These are phyloP conservation scores for Stenocarpella maydis DNA, from an alignment of 2,329 filamentous ascomycete species.

Conservation along the genomic window DNA sequence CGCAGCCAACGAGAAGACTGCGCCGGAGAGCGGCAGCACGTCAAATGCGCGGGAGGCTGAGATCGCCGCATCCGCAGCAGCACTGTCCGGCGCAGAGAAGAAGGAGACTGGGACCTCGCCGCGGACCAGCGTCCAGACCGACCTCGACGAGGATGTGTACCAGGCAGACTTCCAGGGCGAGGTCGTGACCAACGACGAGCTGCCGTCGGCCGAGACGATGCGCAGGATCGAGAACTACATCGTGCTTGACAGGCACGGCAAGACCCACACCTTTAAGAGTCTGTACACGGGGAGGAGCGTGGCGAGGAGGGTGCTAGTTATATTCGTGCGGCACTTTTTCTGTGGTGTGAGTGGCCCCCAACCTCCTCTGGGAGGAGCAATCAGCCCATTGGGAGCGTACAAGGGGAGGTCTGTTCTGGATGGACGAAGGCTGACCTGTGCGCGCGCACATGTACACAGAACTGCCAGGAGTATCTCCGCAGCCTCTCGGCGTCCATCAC, in stretches of 20 bases:
- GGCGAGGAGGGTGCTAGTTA: slow-evolving; percentile 67
- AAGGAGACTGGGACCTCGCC: slow-evolving; percentile 22
- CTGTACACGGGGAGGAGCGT: slow-evolving; percentile 65
- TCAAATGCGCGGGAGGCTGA: not conserved
- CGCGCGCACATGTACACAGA: no score
- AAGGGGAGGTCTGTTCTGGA: not conserved
- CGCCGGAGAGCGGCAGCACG: slow-evolving; percentile 1
- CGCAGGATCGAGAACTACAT: slow-evolving; percentile 61
- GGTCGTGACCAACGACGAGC: slow-evolving; percentile 61
- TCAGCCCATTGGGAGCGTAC: no score
- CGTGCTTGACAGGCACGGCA: slow-evolving; percentile 69
- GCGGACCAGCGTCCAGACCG: slow-evolving; percentile 29
- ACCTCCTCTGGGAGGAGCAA: no score
- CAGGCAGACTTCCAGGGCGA: slow-evolving; percentile 63
- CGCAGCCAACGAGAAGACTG: not conserved
- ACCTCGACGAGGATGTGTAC: slow-evolving; percentile 38
- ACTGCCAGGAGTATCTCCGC: slow-evolving; percentile 79
- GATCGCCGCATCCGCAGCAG: slow-evolving; percentile 15
- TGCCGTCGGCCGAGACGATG: slow-evolving; percentile 60
- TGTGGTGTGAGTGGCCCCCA: slow-evolving; percentile 69
- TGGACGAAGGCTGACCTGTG: not conserved
- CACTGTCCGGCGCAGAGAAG: slow-evolving; percentile 19
- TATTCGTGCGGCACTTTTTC: slow-evolving; percentile 84
- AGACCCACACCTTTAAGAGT: slow-evolving; percentile 67
- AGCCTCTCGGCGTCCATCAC: slow-evolving; percentile 67